Conservation (phyloP, 108 stramenopile species). For the Cyclotella sp. region DNA sequence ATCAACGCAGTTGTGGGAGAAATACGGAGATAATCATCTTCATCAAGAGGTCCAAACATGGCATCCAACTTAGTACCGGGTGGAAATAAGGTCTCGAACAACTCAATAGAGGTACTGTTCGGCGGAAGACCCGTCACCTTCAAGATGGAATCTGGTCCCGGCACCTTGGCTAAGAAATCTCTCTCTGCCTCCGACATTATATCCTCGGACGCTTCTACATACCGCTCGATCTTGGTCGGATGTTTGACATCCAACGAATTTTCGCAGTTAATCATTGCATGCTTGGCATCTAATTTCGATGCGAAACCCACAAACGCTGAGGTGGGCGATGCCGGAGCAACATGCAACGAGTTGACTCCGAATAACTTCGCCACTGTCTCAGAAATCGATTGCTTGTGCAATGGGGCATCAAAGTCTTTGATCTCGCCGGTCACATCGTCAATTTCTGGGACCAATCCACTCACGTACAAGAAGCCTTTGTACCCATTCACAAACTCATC, state of each 20-base stretch:
- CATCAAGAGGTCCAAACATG: constrained; percentile 61
- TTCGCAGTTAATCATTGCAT: constrained; percentile 47
- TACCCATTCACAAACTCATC: constrained; percentile 68
- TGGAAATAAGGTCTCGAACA: constrained; percentile 66
- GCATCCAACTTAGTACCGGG: constrained; percentile 59
- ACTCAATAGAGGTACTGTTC: constrained; percentile 43
- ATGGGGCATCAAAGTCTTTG: constrained; percentile 64
- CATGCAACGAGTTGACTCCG: constrained; percentile 59
- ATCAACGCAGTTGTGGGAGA: constrained; percentile 70
- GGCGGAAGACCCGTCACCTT: constrained; percentile 67
- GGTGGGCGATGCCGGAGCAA: constrained; percentile 69
- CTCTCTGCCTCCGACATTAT: constrained; percentile 47
- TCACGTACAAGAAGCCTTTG: constrained; percentile 74
- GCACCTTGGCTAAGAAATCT: constrained; percentile 48
- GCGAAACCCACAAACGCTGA: constrained; percentile 83
- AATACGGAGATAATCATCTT: constrained; percentile 62
- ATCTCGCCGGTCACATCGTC: constrained; percentile 51
- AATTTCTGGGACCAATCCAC: constrained; percentile 70
- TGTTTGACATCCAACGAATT: constrained; percentile 22
- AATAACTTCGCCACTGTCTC: constrained; percentile 66
- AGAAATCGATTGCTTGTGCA: constrained; percentile 66
- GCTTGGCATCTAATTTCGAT: constrained; percentile 51
- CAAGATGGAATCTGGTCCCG: constrained; percentile 54
- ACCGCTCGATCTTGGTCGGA: constrained; percentile 33
- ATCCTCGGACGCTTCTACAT: constrained; percentile 28